Evolutionary conservation across 2,329 filamentous ascomycete species (phyloP).

Genomic region (Endocalyx cinctus): DNA sequence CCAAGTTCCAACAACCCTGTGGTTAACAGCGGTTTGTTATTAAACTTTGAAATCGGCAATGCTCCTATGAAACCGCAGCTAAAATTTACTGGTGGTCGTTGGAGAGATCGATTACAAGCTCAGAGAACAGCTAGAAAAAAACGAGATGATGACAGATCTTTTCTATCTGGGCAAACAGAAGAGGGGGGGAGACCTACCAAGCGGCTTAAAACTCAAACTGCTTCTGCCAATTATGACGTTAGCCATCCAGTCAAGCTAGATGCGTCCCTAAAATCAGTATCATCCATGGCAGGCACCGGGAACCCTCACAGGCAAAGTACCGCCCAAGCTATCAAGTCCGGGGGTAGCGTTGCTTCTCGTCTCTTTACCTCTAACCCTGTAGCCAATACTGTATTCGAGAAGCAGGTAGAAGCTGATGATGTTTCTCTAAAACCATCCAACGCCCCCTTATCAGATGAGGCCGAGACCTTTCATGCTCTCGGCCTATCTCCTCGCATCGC

Average conservation of each 20-base stretch:
- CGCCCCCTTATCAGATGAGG: conserved; percentile 78
- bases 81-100: conserved; percentile 83
- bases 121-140: conserved; percentile 53
- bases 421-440: conserved; percentile 75
- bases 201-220: conserved; percentile 30
- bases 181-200: conserved; percentile 25
- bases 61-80: conserved; percentile 56
- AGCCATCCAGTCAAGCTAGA: no score
- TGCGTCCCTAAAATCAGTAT: no score
- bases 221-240: no score
- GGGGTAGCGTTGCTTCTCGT: conserved; percentile 72
- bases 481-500: conserved; percentile 79
- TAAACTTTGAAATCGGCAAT: conserved; percentile 82
- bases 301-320: conserved; percentile 23
- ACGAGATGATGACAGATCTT: no score
- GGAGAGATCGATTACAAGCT: conserved; percentile 82
- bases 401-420: conserved; percentile 39
- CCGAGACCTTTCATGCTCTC: conserved; percentile 80
- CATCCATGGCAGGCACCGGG: no score
- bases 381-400: conserved; percentile 58
- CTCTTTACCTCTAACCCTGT: conserved; percentile 87
- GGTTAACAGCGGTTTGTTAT: conserved; percentile 91
- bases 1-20: no score
- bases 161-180: no score
- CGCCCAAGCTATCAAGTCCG: conserved; percentile 18